Conservation (phyloP, 1,284 basidiomycete genomes). For the Stygiomarasmius scandens region DNA sequence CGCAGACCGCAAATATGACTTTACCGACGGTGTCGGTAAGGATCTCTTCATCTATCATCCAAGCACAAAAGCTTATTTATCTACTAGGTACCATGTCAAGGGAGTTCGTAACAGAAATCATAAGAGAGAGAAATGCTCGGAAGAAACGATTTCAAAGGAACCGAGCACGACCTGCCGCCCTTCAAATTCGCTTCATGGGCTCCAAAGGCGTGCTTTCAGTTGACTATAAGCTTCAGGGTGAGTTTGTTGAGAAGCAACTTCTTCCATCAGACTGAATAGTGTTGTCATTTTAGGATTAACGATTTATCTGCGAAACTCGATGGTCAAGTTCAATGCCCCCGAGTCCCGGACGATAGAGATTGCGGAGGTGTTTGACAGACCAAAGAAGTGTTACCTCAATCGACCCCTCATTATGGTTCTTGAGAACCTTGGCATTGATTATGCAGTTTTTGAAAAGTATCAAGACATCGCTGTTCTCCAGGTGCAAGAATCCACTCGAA, state of each 20-base stretch:
- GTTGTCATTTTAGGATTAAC: conserved; percentile 21
- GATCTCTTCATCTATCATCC: background rate
- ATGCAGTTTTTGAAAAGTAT: conserved; percentile 50
- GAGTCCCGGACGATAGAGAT: conserved; percentile 59
- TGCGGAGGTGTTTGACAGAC: conserved; percentile 62
- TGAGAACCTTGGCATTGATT: conserved; percentile 55
- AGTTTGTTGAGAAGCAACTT: background rate
- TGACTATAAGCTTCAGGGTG: conserved; percentile 50
- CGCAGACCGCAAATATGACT: conserved; percentile 44
- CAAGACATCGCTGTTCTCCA: conserved; percentile 57
- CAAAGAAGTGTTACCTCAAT: conserved; percentile 60
- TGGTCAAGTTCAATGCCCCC: conserved; percentile 65
- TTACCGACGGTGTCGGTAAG: conserved; percentile 59
- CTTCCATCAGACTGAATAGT: too few species aligned
- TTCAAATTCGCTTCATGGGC: conserved; percentile 63
- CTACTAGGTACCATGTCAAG: conserved; percentile 60
- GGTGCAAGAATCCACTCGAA: conserved; percentile 44
- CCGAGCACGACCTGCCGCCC: conserved; percentile 41
- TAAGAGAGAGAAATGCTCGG: conserved; percentile 42
- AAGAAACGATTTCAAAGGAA: conserved; percentile 35
- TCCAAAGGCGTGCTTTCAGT: conserved; percentile 67
- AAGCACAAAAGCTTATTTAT: too few species aligned
- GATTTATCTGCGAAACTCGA: conserved; percentile 56
- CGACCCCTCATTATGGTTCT: conserved; percentile 73
- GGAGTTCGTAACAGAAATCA: conserved; percentile 57